Evolutionary conservation across 2,329 filamentous ascomycete species (phyloP).

Genomic region (Westerdykella sp.): DNA sequence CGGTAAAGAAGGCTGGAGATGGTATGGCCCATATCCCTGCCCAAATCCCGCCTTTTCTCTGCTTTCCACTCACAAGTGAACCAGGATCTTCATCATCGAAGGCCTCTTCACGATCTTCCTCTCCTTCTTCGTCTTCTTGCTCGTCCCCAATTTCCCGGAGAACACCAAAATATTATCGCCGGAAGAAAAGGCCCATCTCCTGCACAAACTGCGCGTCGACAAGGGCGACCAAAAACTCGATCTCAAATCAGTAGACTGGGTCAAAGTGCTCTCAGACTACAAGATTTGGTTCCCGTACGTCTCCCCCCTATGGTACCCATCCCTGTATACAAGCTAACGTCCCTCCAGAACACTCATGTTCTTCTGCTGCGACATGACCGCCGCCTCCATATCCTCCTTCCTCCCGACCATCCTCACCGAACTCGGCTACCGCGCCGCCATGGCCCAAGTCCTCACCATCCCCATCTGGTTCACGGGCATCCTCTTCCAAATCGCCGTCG

Average conservation of each 20-base stretch:
- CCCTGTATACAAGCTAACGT: constrained; percentile 4
- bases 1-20: constrained; percentile 23
- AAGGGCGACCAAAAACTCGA: constrained; percentile 43
- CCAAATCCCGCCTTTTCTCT: background rate
- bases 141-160: constrained; percentile 51
- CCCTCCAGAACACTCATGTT: constrained; percentile 23
- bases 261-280: constrained; percentile 47
- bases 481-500: constrained; percentile 18
- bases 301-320: constrained; percentile 35
- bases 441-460: constrained; percentile 31
- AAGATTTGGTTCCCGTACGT: constrained; percentile 51
- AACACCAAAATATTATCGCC: constrained; percentile 45
- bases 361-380: constrained; percentile 32
- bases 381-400: constrained; percentile 26
- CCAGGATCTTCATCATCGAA: constrained; percentile 55
- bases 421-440: constrained; percentile 27
- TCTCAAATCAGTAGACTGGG: constrained; percentile 42
- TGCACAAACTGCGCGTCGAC: constrained; percentile 44
- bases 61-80: background rate
- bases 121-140: constrained; percentile 43
- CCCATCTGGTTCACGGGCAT: constrained; percentile 30
- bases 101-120: constrained; percentile 48
- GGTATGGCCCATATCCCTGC: constrained; percentile 4
- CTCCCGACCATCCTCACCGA: constrained; percentile 32
- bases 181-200: constrained; percentile 49